Base-by-base conservation (phyloP, 495 filamentous ascomycete genomes). In the Aspergillus nanangensis region DNA sequence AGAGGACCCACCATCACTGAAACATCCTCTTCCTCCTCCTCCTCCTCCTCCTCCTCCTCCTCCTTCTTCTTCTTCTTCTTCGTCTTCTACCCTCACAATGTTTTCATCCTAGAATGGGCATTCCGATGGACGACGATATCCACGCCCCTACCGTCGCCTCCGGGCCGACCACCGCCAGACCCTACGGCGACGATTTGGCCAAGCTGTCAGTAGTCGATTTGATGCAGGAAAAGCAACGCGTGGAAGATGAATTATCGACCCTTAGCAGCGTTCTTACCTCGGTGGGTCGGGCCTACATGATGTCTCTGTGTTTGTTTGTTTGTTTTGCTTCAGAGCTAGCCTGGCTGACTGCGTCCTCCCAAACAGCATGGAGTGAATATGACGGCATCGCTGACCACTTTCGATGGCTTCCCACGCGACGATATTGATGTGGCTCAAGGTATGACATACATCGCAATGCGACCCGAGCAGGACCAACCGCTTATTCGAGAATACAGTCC, bases 341-440 rank as follows among this genome's bases (percentile, higher is more conserved):
- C n/a, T n/a, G n/a, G n/a, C n/a, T n/a, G n/a, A n/a, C n/a, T n/a
- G n/a, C n/a, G n/a, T n/a, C n/a, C n/a, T n/a, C n/a, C n/a, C n/a
- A n/a, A n/a, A 23, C 14, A 96, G 93, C 93, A 97, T 66, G 82
- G 83, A 32, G 93, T 96, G 35, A 84, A 84, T 49, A 97, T 99
- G 94, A 86, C 82, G 61, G 95, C 94, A 3, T 72, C 77, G 34
- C 73, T 99, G 38, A 87, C 87, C 3, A 96, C 94, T 2, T 81
- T 84, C 44, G 94, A 99, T 67, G 94, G 92, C 39, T 99, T 86
- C 62, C 94, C 94, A 24, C 79, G 94, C 55, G 82, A 84, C 51
- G 94, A 99, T 63, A 82, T 99, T 44, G 94, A 99, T 62, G 84
- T 99, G 51, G 87, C 94, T 23, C 91, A 95, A 68, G 94, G 89